Base-by-base conservation (phyloP, 495 filamentous ascomycete species). In the Bacidia gigantensis region DNA sequence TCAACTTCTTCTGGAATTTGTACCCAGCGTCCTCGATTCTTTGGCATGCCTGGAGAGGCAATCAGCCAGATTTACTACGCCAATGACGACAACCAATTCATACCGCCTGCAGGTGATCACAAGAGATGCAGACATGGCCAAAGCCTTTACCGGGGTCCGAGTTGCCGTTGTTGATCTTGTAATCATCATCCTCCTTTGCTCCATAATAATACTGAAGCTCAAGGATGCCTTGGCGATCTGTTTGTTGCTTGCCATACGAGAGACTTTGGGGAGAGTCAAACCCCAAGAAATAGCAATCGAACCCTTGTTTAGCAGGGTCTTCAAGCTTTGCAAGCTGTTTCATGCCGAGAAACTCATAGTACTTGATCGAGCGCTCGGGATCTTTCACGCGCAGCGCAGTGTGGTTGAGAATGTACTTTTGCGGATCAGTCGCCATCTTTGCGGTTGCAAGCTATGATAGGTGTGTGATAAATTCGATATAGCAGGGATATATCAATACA, bases 121-220 rank as follows among this genome's bases (percentile, higher is more conserved):
- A 89, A 22, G 78, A 78, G 64, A 98, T 76, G 61, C 83, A 87
- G 24, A 87, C 77, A 67, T 98, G 92, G 18, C 92, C 90, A 64
- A 96, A 98, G 10, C 92, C 88, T 53, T 80, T 79, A 66, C 81
- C 68, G 0, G 88, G 90, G 52, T 95, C 87, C 18, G 73, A 79
- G 71, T 98, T 98, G 51, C 92, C 92, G 64, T 89, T 96, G 58
- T 77, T 80, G 56, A 90, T 69, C 62, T 79, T 83, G 74, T 85
- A 97, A 62, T 80, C 72, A 18, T 83, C 78, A 64, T 97, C 86
- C 53, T 74, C 74, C 68, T 97, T 92, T 14, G 89, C 96, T 61
- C 92, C 92, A 67, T 95, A 86, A 74, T 96, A 96, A 75, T 98
- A 92, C 51, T 87, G 95, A 53, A 98, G 80, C 64, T 98, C 92